phyloP scores from a whole-genome alignment of 2,329 filamentous ascomycete genomes.

The Aspergillaceae sp. region DNA sequence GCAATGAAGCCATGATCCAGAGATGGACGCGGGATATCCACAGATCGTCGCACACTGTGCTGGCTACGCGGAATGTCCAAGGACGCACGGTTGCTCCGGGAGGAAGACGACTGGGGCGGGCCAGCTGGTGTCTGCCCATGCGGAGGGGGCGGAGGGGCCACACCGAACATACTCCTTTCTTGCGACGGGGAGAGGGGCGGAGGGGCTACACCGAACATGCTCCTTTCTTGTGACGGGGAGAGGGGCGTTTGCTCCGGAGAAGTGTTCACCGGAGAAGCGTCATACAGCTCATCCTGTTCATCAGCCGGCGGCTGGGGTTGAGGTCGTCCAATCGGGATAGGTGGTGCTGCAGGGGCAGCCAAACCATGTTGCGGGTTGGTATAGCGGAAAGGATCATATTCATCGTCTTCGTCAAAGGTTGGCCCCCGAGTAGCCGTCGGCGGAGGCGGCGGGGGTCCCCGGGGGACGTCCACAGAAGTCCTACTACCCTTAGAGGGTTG shows the following conservation, averaged over 20 bases:
- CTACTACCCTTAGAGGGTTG: constrained; percentile 39
- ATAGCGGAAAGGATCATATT: constrained; percentile 47
- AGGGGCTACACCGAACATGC: constrained; percentile 41
- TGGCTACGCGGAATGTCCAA: constrained; percentile 53
- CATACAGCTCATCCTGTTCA: constrained; percentile 41
- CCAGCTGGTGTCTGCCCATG: constrained; percentile 23
- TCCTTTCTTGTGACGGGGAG: constrained; percentile 30
- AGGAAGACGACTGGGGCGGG: constrained; percentile 36
- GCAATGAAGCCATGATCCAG: constrained; percentile 78
- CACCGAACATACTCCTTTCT: constrained; percentile 35
- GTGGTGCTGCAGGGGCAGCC: constrained; percentile 19
- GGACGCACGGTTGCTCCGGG: constrained; percentile 48
- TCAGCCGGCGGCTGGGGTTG: constrained; percentile 21
- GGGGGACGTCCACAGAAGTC: constrained; percentile 23
- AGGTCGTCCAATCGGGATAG: constrained; percentile 12
- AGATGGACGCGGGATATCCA: constrained; percentile 66
- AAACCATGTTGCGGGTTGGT: constrained; percentile 27
- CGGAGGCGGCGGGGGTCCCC: constrained; percentile 34
- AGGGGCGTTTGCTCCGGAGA: constrained; percentile 24
- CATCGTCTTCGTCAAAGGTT: constrained; percentile 43
- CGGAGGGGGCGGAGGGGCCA: constrained; percentile 42
- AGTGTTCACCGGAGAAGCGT: constrained; percentile 32
- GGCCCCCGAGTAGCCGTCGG: constrained; percentile 33
- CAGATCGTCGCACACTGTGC: constrained; percentile 51
- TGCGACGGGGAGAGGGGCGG: constrained; percentile 31